Percentiles rank a stretch among this genome's conserved stretches.
These are phyloP conservation scores for Tricholoma sp. DNA, from an alignment of 768 basidiomycete genomes.

Conservation along the genomic window DNA sequence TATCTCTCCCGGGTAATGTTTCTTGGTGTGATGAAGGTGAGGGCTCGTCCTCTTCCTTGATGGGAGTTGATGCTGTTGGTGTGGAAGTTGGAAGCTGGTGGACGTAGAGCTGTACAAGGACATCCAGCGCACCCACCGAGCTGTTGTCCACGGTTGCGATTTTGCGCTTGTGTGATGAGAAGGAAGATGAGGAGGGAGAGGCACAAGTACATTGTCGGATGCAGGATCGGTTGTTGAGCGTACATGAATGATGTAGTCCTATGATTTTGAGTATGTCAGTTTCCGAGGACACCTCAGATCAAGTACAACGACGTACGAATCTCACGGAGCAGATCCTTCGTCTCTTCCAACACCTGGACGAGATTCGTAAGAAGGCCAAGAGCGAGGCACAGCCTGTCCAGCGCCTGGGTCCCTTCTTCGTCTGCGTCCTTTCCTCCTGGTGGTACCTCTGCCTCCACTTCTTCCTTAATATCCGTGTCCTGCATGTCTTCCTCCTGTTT, in stretches of 20 bases:
- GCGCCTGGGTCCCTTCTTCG: constrained; percentile 31
- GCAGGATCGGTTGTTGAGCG: constrained; percentile 43
- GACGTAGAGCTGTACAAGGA: constrained; percentile 46
- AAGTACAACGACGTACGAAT: constrained; percentile 37
- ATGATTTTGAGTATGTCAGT: not conserved
- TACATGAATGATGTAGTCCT: constrained; percentile 53
- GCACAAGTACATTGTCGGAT: constrained; percentile 49
- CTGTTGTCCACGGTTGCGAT: constrained; percentile 1
- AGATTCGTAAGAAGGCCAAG: constrained; percentile 76
- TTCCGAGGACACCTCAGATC: not conserved
- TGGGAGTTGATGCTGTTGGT: not conserved
- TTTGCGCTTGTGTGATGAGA: not conserved
- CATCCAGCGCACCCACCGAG: constrained; percentile 40
- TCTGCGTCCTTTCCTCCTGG: constrained; percentile 10
- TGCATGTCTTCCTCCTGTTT: constrained; percentile 6
- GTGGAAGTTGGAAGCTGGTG: constrained; percentile 22
- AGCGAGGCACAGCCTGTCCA: constrained; percentile 73
- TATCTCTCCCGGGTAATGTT: not conserved
- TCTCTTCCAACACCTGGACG: constrained; percentile 52
- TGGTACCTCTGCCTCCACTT: constrained; percentile 2
- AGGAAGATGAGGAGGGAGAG: not conserved
- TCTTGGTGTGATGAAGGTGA: not conserved
- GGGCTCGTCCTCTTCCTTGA: not conserved
- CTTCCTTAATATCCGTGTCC: constrained; percentile 1
- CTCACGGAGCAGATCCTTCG: constrained; percentile 40